Percentiles rank a stretch among this genome's conserved stretches.
phyloP scores from a whole-genome alignment of 768 basidiomycete genomes.

The Boletus pseudo-olivaceus region DNA sequence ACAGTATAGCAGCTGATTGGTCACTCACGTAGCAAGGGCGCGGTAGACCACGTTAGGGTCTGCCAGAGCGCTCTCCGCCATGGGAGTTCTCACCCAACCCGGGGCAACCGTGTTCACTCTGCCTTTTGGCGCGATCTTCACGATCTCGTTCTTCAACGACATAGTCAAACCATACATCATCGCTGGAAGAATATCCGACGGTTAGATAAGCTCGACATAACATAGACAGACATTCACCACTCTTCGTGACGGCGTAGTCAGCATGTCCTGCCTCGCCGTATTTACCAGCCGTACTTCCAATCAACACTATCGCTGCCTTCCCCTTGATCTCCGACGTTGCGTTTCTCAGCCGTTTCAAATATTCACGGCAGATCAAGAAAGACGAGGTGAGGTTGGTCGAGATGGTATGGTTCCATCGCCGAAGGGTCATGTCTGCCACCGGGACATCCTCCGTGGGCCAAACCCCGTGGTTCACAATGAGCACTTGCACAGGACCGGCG shows the following conservation, averaged over 20 bases:
- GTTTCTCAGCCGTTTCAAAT: slow-evolving; percentile 42
- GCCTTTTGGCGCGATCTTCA: slow-evolving; percentile 65
- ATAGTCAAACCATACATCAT: slow-evolving; percentile 72
- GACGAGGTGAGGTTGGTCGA: slow-evolving; percentile 61
- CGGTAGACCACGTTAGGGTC: slow-evolving; percentile 52
- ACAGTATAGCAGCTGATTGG: not conserved
- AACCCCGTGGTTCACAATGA: slow-evolving; percentile 61
- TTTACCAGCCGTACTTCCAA: slow-evolving; percentile 72
- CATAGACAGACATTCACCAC: slow-evolving; percentile 39
- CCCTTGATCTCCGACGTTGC: slow-evolving; percentile 43
- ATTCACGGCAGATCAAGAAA: slow-evolving; percentile 67
- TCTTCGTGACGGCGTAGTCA: slow-evolving; percentile 67
- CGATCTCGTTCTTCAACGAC: slow-evolving; percentile 77
- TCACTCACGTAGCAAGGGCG: slow-evolving; percentile 63
- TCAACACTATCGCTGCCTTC: slow-evolving; percentile 57
- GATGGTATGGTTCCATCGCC: slow-evolving; percentile 61
- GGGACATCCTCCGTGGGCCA: slow-evolving; percentile 45
- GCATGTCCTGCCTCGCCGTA: slow-evolving; percentile 67
- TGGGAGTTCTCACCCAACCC: slow-evolving; percentile 65
- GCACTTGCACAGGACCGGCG: slow-evolving; percentile 50
- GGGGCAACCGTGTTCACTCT: slow-evolving; percentile 71
- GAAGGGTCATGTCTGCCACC: slow-evolving; percentile 55
- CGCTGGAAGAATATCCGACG: slow-evolving; percentile 32
- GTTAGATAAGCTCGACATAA: not conserved
- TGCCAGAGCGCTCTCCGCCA: slow-evolving; percentile 55